Base-by-base conservation (phyloP, 306 rosid species). In the Rosa lucieae region DNA sequence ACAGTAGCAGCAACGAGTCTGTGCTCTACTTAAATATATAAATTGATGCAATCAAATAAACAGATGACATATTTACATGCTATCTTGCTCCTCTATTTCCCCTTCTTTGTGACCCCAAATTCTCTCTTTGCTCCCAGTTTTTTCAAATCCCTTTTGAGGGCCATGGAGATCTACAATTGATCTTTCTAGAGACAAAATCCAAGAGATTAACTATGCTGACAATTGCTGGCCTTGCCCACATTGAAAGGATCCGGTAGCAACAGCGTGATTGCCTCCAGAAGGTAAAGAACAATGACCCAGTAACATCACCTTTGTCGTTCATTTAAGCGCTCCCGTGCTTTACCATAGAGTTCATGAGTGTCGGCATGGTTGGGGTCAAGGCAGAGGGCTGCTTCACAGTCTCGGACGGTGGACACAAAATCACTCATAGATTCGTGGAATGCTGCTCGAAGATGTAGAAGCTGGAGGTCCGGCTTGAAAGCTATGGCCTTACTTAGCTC, bases 381-480 rank as follows among this genome's bases (percentile, higher is more conserved):
- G 81, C 97, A 90, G 20, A 93, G 96, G 46, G 97, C 93, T 71
- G 97, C 98, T 87, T 89, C 91, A 70, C 97, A 90, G 84, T 93
- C 97, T 78, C 82, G 88, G 23, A 90, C 67, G 0, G 98, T 84
- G 56, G 92, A 85, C 76, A 72, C 70, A 70, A 70, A 84, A 80
- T 91, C 91, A 37, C 82, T 82, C 83, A 90, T 86, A 52, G 97
- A 91, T 72, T 93, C 97, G 1, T 91, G 78, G 83, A 93, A 93
- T 23, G 98, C 98, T 10, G 97, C 98, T 84, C 98, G 93, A 70
- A 93, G 98, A 85, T 91, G 90, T 71, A 93, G 85, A 49, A 93
- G 83, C 86, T 91, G 97, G 40, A 92, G 71, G 78, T 93, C 98
- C 2, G 92, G 96, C 86, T 86, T 93, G 82, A 93, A 93, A 59